phyloP scores from a whole-genome alignment of 345 rosid species.

The Ceriops zippeliana region DNA sequence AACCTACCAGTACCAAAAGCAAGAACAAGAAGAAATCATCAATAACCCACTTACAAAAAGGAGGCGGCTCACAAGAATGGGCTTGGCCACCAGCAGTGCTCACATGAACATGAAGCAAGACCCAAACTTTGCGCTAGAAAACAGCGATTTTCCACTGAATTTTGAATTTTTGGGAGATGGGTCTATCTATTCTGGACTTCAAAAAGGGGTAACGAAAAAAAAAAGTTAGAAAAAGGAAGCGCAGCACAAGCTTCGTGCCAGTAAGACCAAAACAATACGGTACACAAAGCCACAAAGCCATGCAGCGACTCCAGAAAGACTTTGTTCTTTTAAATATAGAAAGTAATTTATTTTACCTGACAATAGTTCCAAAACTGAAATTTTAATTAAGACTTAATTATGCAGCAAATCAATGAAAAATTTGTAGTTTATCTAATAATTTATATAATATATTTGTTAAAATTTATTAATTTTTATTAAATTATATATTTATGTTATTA shows the following conservation, averaged over 20 bases:
- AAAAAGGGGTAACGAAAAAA: slow-evolving; percentile 2
- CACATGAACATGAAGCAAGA: slow-evolving; percentile 9
- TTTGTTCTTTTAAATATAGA: too few species aligned
- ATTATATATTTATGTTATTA: too few species aligned
- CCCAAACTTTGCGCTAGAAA: slow-evolving; percentile 2
- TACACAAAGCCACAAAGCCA: slow-evolving; percentile 29
- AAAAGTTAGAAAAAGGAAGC: slow-evolving; percentile 21
- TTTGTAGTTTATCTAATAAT: too few species aligned
- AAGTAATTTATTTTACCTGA: too few species aligned
- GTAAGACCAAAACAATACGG: slow-evolving; percentile 49
- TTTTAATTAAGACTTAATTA: too few species aligned
- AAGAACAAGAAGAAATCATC: slow-evolving; percentile 13
- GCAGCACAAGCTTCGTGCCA: slow-evolving; percentile 64
- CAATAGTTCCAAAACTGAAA: too few species aligned
- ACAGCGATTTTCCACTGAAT: neutral
- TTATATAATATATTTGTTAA: too few species aligned
- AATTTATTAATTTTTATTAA: too few species aligned
- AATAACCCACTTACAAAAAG: slow-evolving; percentile 31
- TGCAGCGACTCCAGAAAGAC: slow-evolving; percentile 2
- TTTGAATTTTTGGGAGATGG: neutral
- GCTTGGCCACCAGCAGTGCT: neutral
- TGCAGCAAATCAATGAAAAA: too few species aligned
- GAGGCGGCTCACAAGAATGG: slow-evolving; percentile 5
- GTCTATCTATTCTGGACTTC: slow-evolving; percentile 13
- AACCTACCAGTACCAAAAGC: neutral